Conservation (phyloP, 495 filamentous ascomycete genomes). For the Clohesyomyces aquaticus region DNA sequence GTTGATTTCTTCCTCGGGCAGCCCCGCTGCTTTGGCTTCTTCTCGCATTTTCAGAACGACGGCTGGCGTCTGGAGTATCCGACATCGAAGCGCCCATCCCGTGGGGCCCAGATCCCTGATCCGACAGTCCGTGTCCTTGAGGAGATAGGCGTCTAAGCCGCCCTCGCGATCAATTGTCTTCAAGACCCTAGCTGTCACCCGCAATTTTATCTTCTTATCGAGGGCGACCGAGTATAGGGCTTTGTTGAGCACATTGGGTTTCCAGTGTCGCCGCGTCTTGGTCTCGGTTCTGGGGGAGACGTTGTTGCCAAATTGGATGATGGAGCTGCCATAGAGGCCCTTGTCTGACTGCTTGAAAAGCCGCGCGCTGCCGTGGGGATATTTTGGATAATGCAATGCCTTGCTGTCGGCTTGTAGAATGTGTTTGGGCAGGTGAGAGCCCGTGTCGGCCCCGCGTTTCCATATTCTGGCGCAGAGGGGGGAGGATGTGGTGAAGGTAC, state of each 20-base stretch:
- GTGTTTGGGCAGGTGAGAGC: conserved; percentile 32
- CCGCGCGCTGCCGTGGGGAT: conserved; percentile 73
- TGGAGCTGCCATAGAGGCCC: conserved; percentile 78
- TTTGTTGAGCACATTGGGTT: conserved; percentile 82
- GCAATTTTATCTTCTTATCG: conserved; percentile 66
- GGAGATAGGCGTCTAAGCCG: conserved; percentile 86
- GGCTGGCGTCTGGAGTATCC: conserved; percentile 72
- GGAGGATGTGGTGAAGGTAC: conserved; percentile 18
- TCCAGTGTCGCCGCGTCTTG: conserved; percentile 86
- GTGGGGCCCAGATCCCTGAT: conserved; percentile 82
- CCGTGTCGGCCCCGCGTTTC: conserved; percentile 15
- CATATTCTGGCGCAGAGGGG: conserved; percentile 9
- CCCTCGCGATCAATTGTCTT: conserved; percentile 86
- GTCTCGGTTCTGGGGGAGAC: conserved; percentile 75
- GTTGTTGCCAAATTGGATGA: conserved; percentile 89
- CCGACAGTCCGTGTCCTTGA: conserved; percentile 70
- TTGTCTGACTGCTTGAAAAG: conserved; percentile 86
- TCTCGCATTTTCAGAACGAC: conserved; percentile 62
- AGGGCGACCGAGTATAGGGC: conserved; percentile 72
- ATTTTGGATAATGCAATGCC: conserved; percentile 61
- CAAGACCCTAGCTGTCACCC: conserved; percentile 75
- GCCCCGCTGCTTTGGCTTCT: conserved; percentile 58
- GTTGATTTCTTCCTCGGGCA: conserved; percentile 46
- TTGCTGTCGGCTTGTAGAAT: conserved; percentile 20
- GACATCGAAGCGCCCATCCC: conserved; percentile 87